phyloP scores from a whole-genome alignment of 495 filamentous ascomycete genomes.

The Daldinia grandis region DNA sequence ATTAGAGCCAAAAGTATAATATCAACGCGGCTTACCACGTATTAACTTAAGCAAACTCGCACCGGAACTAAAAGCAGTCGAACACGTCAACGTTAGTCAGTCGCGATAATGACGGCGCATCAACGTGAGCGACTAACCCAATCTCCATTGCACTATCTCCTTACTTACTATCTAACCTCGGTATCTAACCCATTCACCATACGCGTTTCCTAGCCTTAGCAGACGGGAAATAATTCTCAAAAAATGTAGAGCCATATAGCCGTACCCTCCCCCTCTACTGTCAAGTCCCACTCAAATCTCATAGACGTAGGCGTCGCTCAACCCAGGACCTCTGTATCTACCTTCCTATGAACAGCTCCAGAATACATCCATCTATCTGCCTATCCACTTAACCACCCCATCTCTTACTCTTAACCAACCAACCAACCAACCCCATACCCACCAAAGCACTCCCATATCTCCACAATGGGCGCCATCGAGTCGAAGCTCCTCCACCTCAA shows the following conservation, averaged over 20 bases:
- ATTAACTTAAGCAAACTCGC: too few relatives aligned
- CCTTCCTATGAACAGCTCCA: background rate
- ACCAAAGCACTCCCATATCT: background rate
- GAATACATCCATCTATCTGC: background rate
- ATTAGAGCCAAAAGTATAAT: background rate
- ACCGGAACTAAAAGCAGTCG: background rate
- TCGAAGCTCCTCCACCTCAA: background rate
- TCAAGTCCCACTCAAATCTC: background rate
- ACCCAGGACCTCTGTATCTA: background rate
- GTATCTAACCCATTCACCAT: too few relatives aligned
- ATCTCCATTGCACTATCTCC: background rate
- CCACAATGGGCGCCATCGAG: background rate
- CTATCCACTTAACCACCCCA: background rate
- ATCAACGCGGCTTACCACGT: background rate
- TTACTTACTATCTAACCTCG: background rate
- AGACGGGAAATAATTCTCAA: background rate
- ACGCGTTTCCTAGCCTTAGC: background rate
- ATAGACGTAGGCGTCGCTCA: background rate
- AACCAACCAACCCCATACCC: background rate
- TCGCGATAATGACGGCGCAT: background rate
- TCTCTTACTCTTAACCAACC: background rate
- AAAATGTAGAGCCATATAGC: background rate
- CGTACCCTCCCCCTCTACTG: background rate
- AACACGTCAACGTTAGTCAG: constrained; percentile 1
- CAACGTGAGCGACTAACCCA: background rate